These are phyloP conservation scores for Prunus mira DNA, from an alignment of 306 rosid genomes.

Conservation along the genomic window DNA sequence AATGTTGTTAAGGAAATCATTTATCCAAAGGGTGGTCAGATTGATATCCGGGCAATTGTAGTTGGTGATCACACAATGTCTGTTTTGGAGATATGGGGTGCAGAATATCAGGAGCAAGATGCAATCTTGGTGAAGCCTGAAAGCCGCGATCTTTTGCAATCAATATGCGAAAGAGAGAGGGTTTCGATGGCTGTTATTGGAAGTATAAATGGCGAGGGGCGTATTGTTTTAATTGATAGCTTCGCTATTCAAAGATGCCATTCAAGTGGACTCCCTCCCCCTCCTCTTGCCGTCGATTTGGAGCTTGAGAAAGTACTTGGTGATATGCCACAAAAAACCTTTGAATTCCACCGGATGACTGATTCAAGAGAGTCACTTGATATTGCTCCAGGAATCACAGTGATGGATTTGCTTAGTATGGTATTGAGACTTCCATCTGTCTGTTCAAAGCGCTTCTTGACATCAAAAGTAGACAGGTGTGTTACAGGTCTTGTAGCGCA, in stretches of 20 bases:
- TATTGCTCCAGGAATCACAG: slow-evolving; percentile 62
- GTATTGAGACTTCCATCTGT: slow-evolving; percentile 80
- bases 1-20: slow-evolving; percentile 90
- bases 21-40: slow-evolving; percentile 78
- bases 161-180: slow-evolving; percentile 75
- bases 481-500: slow-evolving; percentile 90
- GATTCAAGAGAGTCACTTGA: slow-evolving; percentile 66
- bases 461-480: slow-evolving; percentile 79
- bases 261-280: slow-evolving; percentile 58
- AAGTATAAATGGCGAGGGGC: slow-evolving; percentile 69
- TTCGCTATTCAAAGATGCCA: slow-evolving; percentile 45
- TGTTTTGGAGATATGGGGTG: slow-evolving; percentile 94
- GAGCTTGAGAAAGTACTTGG: slow-evolving; percentile 91
- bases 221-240: slow-evolving; percentile 66
- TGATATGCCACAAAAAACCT: slow-evolving; percentile 84
- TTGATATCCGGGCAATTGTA: slow-evolving; percentile 67
- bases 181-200: slow-evolving; percentile 94
- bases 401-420: slow-evolving; percentile 67
- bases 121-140: slow-evolving; percentile 86
- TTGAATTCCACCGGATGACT: slow-evolving; percentile 51
- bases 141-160: slow-evolving; percentile 55
- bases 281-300: slow-evolving; percentile 77
- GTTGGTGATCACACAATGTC: slow-evolving; percentile 94
- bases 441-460: slow-evolving; percentile 75
- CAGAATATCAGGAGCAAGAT: slow-evolving; percentile 93